phyloP scores from a whole-genome alignment of 495 filamentous ascomycete genomes.

The Friedmanniomyces simplex region DNA sequence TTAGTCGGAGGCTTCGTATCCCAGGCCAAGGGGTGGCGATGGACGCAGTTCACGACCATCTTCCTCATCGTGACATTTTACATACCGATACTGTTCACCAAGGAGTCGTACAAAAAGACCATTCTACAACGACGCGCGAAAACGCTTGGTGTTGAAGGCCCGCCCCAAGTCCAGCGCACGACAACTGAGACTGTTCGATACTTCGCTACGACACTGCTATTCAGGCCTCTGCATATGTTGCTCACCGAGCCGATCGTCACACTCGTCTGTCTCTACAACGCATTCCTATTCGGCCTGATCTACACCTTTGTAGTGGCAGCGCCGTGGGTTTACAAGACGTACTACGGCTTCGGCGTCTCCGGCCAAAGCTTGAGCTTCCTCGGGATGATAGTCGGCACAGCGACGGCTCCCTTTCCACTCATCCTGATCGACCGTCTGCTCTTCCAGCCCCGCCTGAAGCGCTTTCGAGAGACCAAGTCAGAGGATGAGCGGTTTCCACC shows the following conservation, averaged over 20 bases:
- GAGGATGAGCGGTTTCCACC: constrained; percentile 17
- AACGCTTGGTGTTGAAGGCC: constrained; percentile 25
- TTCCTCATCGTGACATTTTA: constrained; percentile 22
- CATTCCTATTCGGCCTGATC: constrained; percentile 25
- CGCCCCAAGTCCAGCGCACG: constrained; percentile 21
- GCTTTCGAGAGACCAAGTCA: constrained; percentile 1
- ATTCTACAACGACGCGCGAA: constrained; percentile 31
- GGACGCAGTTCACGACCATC: constrained; percentile 24
- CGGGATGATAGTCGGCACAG: constrained; percentile 19
- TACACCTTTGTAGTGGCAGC: constrained; percentile 25
- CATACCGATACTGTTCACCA: constrained; percentile 28
- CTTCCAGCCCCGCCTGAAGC: constrained; percentile 20
- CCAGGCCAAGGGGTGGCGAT: constrained; percentile 22
- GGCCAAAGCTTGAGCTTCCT: constrained; percentile 23
- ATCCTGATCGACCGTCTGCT: constrained; percentile 13
- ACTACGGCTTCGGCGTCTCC: constrained; percentile 21
- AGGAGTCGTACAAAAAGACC: constrained; percentile 30
- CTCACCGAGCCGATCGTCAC: constrained; percentile 27
- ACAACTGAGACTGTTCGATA: constrained; percentile 17
- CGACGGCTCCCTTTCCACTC: constrained; percentile 14
- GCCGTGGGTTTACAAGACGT: constrained; percentile 19
- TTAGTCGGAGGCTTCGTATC: constrained; percentile 22
- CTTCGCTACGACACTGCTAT: constrained; percentile 19
- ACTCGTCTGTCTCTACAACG: constrained; percentile 22
- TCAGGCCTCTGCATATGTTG: constrained; percentile 26